Base-by-base conservation (phyloP, 2,329 filamentous ascomycete genomes). In the Xenoacremonium recifei region DNA sequence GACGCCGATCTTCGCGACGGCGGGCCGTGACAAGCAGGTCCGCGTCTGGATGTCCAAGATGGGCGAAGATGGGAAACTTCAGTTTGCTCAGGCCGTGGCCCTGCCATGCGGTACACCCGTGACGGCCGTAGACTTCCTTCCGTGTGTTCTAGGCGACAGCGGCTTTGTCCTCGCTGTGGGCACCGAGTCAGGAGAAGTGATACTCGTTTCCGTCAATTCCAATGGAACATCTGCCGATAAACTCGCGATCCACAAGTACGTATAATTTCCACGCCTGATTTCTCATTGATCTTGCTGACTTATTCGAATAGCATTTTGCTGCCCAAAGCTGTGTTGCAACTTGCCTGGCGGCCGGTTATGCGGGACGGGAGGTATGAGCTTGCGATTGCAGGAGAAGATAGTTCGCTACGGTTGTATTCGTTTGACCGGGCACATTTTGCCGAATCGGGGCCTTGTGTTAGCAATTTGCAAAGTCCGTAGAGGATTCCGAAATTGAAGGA, bases 11-110 rank as follows among this genome's bases (percentile, higher is more conserved):
- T 99, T 99, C 65, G 86, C 87, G 11, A 99, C 93, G 0, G 92
- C 91, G 2, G 89, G 91, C 3, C 77, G 93, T 55, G 93, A 99
- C 65, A 97, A 95, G 69, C 77, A 76, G 19, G 83, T 95, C 27
- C 87, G 87, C 59, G 59, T 91, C 32, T 92, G 88, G 88, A 46
- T 60, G 1, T 58, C 57, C 12, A 66, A 63, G 44, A 33, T 54
- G 30, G 52, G 54, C 25, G 65, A 57, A 46, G 61, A 54, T 7
- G 53, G 51, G n/a, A 60, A 55, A 15, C 43, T 59, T 17, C 62
- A 63, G 15, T 82, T 85, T 48, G 59, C 65, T 10, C 78, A 80
- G 47, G 73, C 72, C 6, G 62, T 72, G 3, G 75, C 74, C 2
- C 68, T 87, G 17, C 57, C 76, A 0, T 70, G 79, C 35, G 73